Base-by-base conservation (phyloP, 2,329 filamentous ascomycete species). In the Stachybotrys chlorohalonatus region DNA sequence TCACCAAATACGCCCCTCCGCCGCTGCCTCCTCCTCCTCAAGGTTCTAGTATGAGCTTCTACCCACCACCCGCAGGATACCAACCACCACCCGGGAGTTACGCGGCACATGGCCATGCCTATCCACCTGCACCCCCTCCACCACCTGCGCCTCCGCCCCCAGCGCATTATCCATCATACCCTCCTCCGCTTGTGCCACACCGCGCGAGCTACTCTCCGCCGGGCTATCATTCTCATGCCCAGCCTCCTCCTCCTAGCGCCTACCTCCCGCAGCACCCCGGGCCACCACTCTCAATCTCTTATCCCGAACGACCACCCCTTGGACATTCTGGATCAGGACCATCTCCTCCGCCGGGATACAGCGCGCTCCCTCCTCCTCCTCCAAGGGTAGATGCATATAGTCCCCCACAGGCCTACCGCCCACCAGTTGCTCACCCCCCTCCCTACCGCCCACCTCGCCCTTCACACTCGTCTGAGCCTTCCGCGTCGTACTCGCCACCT, bases 1-100 rank as follows among this genome's bases (percentile, higher is more conserved):
- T 65, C 57, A 71, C 68, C 49, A 71, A 70, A 60, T 71, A 71
- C 53, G 59, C 63, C 8, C 70, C 66, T 49, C 60, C 59, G 47
- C 57, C 58, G 3, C 58, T 62, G 9, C 62, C 61, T 36, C 52
- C 56, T 47, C 58, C 55, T 46, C 31, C 57, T 15, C 52, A 59
- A 17, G 56, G 48, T n/a, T 51, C 60, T 30, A 46, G 54, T 17
- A 54, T 54, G 51, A 52, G 53, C 50, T 58, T 55, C 52, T 66
- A 66, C 52, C 60, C 58, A 15, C 63, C 63, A 50, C 62, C 64
- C 13, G 56, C 61, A 39, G 57, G 57, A 31, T 62, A 64, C 52
- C 62, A 62, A 6, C 61, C 59, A 31, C 62, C 62, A 39, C 56
- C 63, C 13, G 57, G 64, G 42, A 59, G 60, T 13, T 68, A 66